Evolutionary conservation across 805 yeast genomes (phyloP), one percentile per base, ranked within the genome.

Genomic region (Zygoascus flipseniorum): DNA sequence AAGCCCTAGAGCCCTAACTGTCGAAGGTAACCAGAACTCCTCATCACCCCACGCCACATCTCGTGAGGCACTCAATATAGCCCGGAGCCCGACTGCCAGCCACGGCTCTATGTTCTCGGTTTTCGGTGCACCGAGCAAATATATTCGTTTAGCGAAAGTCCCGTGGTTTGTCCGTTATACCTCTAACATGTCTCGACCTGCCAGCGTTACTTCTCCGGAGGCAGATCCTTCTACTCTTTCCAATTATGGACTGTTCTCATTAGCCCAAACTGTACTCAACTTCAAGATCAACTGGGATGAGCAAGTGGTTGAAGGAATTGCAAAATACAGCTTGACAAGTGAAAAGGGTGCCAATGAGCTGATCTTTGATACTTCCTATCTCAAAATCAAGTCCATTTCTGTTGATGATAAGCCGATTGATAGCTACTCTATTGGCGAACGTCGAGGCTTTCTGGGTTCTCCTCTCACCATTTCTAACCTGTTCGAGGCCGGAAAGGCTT

Each of bases 221-320:
- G 11, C 47, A 19, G 96, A 89, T 67, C 85, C 85, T 23, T 85
- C 95, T 1, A 86, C 97, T 2, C 72, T 82, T 47, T 88, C 96
- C 43, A 86, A 84, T 66, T 89, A 87, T 67, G 58, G 61, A 16
- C 58, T 69, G 31, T 83, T 86, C 62, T 60, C 66, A 2, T 76
- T 86, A 23, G 60, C 66, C 2, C 69, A 77, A 54, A 82, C 95
- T 1, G 64, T 62, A 1, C 70, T 89, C 50, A 70, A 75, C 51
- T 69, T 84, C 48, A 71, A 73, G 11, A 75, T 89, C 5, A 64
- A 75, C 48, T 89, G 90, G 70, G 76, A 75, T 2, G 60, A 70
- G 13, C 72, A 77, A 55, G 71, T 64, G 6, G 70, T 89, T 19
- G 48, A 56, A 1, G 96, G 96, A 35, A 62, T 69, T 2, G 85